Evolutionary conservation across 2,329 filamentous ascomycete genomes (phyloP), one percentile per base, ranked within the genome.

Genomic region (Talaromyces sp.): DNA sequence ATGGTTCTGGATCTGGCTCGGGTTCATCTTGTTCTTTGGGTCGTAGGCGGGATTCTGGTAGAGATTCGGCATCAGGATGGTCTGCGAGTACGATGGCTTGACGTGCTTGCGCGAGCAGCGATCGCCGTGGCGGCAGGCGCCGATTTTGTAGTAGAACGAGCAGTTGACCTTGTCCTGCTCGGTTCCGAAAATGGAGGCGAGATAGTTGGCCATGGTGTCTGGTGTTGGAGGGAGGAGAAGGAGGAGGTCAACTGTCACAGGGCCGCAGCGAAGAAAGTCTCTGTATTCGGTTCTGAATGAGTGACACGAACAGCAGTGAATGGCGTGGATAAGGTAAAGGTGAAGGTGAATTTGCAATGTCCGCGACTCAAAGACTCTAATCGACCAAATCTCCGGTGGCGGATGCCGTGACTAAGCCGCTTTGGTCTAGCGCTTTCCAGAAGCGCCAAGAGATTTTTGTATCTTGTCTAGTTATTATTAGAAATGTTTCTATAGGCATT

Each of bases 91-190:
- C 27, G 92, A 96, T 0, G 95, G 95, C 82, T 99, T 99, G 83
- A 99, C 95, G 80, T 99, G 95, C 80, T 99, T 99, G 71, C 95
- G 89, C 65, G 91, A 96, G 85, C 95, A 99, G 73, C 95, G 91
- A 81, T 99, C 95, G 75, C 95, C 95, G 84, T 99, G 95, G 65
- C 95, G 89, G 83, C 95, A 99, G 60, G 95, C 95, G 76, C 95
- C 95, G 78, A 99, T 99, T 83, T 99, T 99, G 90, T 97, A 93
- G 87, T 99, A 99, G 87, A 99, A 99, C 62, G 90, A 95, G 86
- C 95, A 97, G 86, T 98, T 97, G 83, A 97, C 93, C 76, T 94
- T 99, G 88, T 99, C 95, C 79, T 98, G 95, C 85, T 99, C 95
- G 33, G 95, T 99, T 73, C 95, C 95, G 84, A 99, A 99, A 82